Percentiles rank a stretch among this genome's conserved stretches.
phyloP scores from a whole-genome alignment of 495 filamentous ascomycete species.

The Penicillium nucicola region DNA sequence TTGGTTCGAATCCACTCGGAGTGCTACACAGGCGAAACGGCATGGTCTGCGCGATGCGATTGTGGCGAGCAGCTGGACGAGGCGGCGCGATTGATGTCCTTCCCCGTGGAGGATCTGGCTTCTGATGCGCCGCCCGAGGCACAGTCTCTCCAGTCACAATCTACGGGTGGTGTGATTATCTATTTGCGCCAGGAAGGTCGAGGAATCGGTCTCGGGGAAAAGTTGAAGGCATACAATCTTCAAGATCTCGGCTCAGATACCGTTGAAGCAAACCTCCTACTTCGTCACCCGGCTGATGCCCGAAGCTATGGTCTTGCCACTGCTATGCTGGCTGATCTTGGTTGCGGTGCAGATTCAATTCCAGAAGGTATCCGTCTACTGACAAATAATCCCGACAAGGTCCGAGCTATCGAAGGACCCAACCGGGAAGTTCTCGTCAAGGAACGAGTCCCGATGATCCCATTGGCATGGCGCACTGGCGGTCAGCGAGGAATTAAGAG shows the following conservation, averaged over 20 bases:
- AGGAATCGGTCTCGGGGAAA: slow-evolving; percentile 90
- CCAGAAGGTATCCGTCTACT: slow-evolving; percentile 73
- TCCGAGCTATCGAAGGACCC: slow-evolving; percentile 88
- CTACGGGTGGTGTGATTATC: slow-evolving; percentile 82
- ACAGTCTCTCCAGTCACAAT: slow-evolving; percentile 46
- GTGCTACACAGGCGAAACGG: slow-evolving; percentile 98
- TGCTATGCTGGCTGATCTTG: slow-evolving; percentile 86
- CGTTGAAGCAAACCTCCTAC: slow-evolving; percentile 87
- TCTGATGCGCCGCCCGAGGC: slow-evolving; percentile 31
- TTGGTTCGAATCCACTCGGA: slow-evolving; percentile 95
- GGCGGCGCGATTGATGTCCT: slow-evolving; percentile 88
- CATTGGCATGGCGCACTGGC: slow-evolving; percentile 84
- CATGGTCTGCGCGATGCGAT: slow-evolving; percentile 96
- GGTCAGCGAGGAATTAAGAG: slow-evolving; percentile 78
- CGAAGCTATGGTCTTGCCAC: slow-evolving; percentile 92
- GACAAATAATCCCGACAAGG: slow-evolving; percentile 99
- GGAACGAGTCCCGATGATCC: slow-evolving; percentile 92
- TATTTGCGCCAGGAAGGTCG: slow-evolving; percentile 95
- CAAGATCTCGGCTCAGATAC: slow-evolving; percentile 95
- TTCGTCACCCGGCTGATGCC: slow-evolving; percentile 92
- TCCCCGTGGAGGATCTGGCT: slow-evolving; percentile 48
- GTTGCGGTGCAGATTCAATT: slow-evolving; percentile 53
- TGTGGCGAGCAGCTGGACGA: slow-evolving; percentile 98
- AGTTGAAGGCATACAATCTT: slow-evolving; percentile 96
- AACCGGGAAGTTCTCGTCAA: slow-evolving; percentile 82